Percentiles rank a stretch among this genome's conserved stretches.
These are phyloP conservation scores for Vigna reflexopilosa DNA, from an alignment of 306 rosid genomes.

Conservation along the genomic window DNA sequence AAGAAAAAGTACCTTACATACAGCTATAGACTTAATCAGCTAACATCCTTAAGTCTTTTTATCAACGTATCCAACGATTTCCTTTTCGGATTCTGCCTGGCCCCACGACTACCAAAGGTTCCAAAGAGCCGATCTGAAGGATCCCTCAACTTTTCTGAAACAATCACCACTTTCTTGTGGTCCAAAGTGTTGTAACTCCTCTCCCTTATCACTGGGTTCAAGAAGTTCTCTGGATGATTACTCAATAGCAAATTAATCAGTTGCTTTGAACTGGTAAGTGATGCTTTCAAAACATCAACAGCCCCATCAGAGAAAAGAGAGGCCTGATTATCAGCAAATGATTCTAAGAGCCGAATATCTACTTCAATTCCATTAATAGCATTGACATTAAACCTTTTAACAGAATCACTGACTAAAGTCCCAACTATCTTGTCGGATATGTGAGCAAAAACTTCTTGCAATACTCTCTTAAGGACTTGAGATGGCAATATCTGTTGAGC, in stretches of 20 bases:
- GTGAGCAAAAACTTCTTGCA: constrained; percentile 85
- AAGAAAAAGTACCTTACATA: constrained; percentile 57
- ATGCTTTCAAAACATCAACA: constrained; percentile 71
- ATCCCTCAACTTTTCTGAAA: constrained; percentile 92
- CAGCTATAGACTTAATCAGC: constrained; percentile 60
- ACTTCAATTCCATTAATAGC: constrained; percentile 85
- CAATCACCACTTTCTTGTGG: constrained; percentile 75
- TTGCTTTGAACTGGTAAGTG: constrained; percentile 85
- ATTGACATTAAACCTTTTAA: constrained; percentile 76
- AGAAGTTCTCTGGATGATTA: constrained; percentile 91
- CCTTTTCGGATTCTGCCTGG: constrained; percentile 93
- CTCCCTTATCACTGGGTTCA: constrained; percentile 95
- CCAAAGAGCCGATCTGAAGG: constrained; percentile 92
- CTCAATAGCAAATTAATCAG: constrained; percentile 80
- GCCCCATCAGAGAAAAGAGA: constrained; percentile 77
- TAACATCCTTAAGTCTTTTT: constrained; percentile 89
- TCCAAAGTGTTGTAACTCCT: constrained; percentile 87
- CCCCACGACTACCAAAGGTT: constrained; percentile 86
- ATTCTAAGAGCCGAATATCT: constrained; percentile 81
- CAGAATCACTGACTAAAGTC: constrained; percentile 75
- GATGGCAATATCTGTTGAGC: constrained; percentile 95
- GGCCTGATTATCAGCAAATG: constrained; percentile 90
- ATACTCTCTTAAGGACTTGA: constrained; percentile 87
- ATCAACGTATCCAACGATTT: constrained; percentile 85
- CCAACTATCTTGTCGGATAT: constrained; percentile 85